Evolutionary conservation across 495 filamentous ascomycete genomes (phyloP), one percentile per base, ranked within the genome.

Genomic region (Acidiella bohemica): DNA sequence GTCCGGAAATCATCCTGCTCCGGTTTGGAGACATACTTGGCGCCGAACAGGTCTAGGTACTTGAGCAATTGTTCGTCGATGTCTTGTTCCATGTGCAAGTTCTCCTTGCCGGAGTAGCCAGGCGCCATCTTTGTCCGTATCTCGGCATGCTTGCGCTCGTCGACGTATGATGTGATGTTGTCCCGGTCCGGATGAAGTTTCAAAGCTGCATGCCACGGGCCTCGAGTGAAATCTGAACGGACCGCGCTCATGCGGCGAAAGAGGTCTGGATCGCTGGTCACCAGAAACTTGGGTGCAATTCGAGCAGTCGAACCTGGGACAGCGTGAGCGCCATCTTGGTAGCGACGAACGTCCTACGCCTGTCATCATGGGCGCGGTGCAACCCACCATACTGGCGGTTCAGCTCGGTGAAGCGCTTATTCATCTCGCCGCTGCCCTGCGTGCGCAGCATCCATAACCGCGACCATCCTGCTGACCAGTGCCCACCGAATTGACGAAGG

Each of bases 71-170:
- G 54, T 5, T 49, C 41, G 40, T 73, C 67, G 17, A 76, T 56
- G 2, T 59, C 56, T 9, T 39, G 26, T 47, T 76, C 69, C 4
- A 70, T 45, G n/a, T 55, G 33, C 11, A 55, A 49, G 20, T 59
- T 59, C n/a, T 72, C 68, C 52, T 65, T 69, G 23, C 69, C 67
- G 1, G 61, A 51, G 42, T 75, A 75, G 17, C 66, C 67, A 8
- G 50, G 30, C 10, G 53, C 53, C 35, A 65, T 56, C 29, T 55
- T 50, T 7, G 36, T 51, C 16, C 58, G 50, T 22, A 60, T 44
- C 11, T 53, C 50, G 16, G 64, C 61, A 53, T 70, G 67, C 25
- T 40, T 50, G 5, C 42, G 44, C 18, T 60, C 61, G 39, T 69
- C 55, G 9, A 51, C 41, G 30, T 56, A 45, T 12, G 56, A 66